These are phyloP conservation scores for Coniochaeta hoffmannii DNA, from an alignment of 2,329 filamentous ascomycete species.

Conservation along the genomic window DNA sequence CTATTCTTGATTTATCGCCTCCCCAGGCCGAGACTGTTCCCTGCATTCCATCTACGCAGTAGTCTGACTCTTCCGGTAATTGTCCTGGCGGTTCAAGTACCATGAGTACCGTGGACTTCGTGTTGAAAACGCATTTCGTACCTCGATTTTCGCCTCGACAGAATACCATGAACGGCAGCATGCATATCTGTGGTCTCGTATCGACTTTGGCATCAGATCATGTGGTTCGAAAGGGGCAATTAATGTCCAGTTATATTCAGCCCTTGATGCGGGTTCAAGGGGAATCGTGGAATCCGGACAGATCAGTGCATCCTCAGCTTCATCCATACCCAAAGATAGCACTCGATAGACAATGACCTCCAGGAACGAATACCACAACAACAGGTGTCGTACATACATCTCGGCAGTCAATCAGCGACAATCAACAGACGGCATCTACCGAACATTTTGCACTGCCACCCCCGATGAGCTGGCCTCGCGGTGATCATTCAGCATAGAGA, in stretches of 20 bases:
- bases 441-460: not conserved
- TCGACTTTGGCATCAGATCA: not conserved
- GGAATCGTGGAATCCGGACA: not conserved
- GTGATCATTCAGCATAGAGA: not conserved
- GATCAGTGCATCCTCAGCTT: not conserved
- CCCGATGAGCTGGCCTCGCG: not conserved
- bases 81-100: not conserved
- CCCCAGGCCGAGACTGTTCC: not conserved
- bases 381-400: not conserved
- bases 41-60: no score
- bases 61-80: no score
- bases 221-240: not conserved
- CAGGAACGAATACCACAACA: not conserved
- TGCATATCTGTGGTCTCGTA: not conserved
- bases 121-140: not conserved
- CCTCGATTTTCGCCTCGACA: not conserved
- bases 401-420: not conserved
- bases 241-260: not conserved
- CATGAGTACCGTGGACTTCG: not conserved
- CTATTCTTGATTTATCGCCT: not conserved
- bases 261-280: not conserved
- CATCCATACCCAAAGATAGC: not conserved
- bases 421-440: not conserved
- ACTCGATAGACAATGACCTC: not conserved
- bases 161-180: not conserved